Conservation (phyloP, 2,329 filamentous ascomycete species). For the Nemania serpens region DNA sequence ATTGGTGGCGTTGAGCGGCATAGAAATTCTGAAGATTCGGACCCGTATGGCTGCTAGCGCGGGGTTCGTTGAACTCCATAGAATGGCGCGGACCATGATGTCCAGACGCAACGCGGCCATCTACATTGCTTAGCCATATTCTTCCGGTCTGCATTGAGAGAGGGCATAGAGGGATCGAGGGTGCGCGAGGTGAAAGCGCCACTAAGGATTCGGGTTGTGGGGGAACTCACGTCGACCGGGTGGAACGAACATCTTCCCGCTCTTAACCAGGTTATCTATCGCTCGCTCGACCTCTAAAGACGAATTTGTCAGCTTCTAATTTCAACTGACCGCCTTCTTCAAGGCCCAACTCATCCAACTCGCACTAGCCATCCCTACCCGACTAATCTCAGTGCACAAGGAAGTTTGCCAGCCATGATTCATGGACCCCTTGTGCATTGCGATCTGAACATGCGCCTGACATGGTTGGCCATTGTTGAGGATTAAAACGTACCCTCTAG, state of each 20-base stretch:
- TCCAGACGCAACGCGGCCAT: constrained; percentile 69
- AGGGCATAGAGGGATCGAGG: constrained; percentile 26
- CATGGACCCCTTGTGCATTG: too few relatives aligned
- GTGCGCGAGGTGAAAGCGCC: constrained; percentile 4
- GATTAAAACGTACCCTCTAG: constrained; percentile 75
- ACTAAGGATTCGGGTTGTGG: constrained; percentile 2
- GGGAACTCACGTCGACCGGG: constrained; percentile 80
- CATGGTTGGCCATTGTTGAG: not conserved
- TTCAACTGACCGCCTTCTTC: constrained; percentile 1
- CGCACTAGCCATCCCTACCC: not conserved
- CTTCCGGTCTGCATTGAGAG: constrained; percentile 12
- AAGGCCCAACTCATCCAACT: not conserved
- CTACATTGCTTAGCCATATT: constrained; percentile 51
- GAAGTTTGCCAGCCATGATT: not conserved
- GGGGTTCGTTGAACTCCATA: constrained; percentile 77
- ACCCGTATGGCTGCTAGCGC: constrained; percentile 69
- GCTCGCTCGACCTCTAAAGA: constrained; percentile 88
- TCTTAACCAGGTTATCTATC: constrained; percentile 94
- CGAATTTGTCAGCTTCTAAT: constrained; percentile 35
- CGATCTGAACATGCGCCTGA: not conserved
- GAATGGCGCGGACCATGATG: constrained; percentile 71
- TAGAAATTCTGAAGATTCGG: constrained; percentile 93
- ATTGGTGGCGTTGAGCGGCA: constrained; percentile 88
- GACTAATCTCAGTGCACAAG: not conserved
- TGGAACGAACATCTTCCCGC: constrained; percentile 84